phyloP scores from a whole-genome alignment of 176 grass and related monocot genomes.

The Musa beccarii region DNA sequence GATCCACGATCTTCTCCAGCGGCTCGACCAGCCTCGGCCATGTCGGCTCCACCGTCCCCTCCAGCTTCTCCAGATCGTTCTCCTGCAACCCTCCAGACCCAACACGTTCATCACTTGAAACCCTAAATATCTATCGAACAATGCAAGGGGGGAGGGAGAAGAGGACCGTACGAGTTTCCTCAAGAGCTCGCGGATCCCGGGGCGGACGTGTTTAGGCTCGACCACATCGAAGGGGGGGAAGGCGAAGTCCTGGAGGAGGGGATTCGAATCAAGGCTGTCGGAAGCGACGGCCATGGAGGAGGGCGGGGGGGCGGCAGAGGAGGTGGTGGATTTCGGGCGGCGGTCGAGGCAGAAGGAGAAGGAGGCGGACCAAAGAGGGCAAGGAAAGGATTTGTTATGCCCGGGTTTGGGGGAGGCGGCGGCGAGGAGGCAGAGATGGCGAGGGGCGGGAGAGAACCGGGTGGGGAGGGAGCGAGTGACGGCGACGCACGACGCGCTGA shows the following conservation, averaged over 20 bases:
- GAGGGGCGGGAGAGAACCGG: not conserved
- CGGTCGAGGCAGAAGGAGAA: constrained; percentile 44
- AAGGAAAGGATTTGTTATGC: not conserved
- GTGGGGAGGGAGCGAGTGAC: constrained; percentile 12
- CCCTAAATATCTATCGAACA: constrained; percentile 7
- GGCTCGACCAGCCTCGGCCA: constrained; percentile 86
- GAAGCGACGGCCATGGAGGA: constrained; percentile 1
- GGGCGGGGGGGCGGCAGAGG: constrained; percentile 16
- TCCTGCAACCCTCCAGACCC: constrained; percentile 31
- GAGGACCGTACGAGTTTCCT: constrained; percentile 36
- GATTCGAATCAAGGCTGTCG: constrained; percentile 31
- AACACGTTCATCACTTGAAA: not conserved
- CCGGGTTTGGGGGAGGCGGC: not conserved
- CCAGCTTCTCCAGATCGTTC: constrained; percentile 62
- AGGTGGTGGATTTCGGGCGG: constrained; percentile 12
- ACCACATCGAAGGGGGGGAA: constrained; percentile 79
- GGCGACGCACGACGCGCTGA: constrained; percentile 16
- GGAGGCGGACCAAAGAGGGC: constrained; percentile 26
- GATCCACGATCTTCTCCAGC: constrained; percentile 75
- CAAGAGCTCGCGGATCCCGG: constrained; percentile 62
- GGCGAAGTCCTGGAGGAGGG: constrained; percentile 45
- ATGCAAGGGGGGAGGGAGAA: not conserved
- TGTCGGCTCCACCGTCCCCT: constrained; percentile 65
- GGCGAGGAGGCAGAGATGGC: constrained; percentile 14
- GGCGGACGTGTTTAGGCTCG: constrained; percentile 59